Evolutionary conservation across 2,329 filamentous ascomycete genomes (phyloP).

Genomic region (Diplocarpon rosae): DNA sequence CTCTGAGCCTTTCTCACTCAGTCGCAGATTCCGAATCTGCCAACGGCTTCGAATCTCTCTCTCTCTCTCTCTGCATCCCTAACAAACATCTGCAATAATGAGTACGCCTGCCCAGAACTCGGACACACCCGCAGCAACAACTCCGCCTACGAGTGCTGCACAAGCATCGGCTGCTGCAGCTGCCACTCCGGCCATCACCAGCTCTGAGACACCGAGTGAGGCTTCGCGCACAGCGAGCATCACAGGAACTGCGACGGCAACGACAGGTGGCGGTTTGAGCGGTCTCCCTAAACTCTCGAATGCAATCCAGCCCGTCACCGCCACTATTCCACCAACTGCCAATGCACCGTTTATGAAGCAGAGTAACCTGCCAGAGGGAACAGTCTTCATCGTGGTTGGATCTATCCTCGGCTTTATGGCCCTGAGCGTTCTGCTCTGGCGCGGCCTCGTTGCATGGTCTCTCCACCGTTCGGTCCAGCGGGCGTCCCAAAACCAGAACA

Average conservation of each 20-base stretch:
- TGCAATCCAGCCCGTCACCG: conserved; percentile 53
- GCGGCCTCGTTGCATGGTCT: conserved; percentile 76
- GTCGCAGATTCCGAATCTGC: too few species aligned
- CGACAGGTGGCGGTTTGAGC: conserved; percentile 10
- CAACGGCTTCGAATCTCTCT: too few species aligned
- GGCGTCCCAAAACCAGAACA: conserved; percentile 65
- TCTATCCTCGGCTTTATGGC: conserved; percentile 77
- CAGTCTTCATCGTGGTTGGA: conserved; percentile 91
- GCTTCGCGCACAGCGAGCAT: conserved; percentile 10
- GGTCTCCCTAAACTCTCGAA: conserved; percentile 43
- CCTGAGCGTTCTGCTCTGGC: conserved; percentile 76
- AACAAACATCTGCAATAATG: neutral
- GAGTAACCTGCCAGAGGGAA: conserved; percentile 77
- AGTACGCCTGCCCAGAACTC: conserved; percentile 7
- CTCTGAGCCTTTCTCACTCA: too few species aligned
- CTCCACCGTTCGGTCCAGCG: conserved; percentile 84
- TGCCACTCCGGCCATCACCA: conserved; percentile 9
- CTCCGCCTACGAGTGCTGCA: conserved; percentile 10
- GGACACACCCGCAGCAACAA: neutral
- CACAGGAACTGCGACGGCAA: conserved; percentile 6
- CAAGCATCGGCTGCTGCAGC: conserved; percentile 2
- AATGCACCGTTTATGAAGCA: conserved; percentile 88
- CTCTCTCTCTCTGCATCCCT: neutral
- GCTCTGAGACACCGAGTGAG: conserved; percentile 8
- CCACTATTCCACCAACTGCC: conserved; percentile 70